Base-by-base conservation (phyloP, 2,329 filamentous ascomycete genomes). In the Pseudogymnoascus pannorum region DNA sequence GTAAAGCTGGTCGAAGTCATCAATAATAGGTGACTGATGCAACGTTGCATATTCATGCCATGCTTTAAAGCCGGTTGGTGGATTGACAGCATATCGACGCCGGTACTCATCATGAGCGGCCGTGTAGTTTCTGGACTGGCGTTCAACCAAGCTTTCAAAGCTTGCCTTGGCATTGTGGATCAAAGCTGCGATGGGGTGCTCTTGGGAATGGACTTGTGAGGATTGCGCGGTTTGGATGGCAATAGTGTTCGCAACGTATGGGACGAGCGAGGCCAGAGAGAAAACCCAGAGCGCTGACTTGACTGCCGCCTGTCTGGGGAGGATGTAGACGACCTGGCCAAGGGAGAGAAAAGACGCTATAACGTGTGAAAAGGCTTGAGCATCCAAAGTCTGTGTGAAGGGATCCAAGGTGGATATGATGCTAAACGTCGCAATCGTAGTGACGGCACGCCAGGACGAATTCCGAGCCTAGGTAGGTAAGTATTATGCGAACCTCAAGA, bases 61-160 rank as follows among this genome's bases (percentile, higher is more conserved):
- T 2, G 64, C 68, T 1, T 76, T 68, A 29, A 82, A 82, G 0
- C 80, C 79, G 0, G 71, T 68, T 0, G 80, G 80, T 0, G 79
- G 79, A 0, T 76, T 70, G 1, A 74, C 66, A 0, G 63, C 64
- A 61, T 82, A 81, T 18, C 78, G 72, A 1, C 73, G 72, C 7
- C 64, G 70, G 60, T 82, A 83, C 63, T 81, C 77, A 36, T 77
- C 75, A 35, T 96, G 88, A 44, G 93, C 93, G 58, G 89, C 85
- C 14, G 79, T 76, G n/a, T 97, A 78, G 1, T 85, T 88, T 66
- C 85, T 87, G 5, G 92, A 96, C 73, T 93, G 89, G 16, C 79
- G 77, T 5, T 75, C 73, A 64, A 78, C 79, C 24, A 80, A 71
- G 24, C 77, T 74, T 61, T 85, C 77, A 63, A 89, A 83, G 4